Conservation (phyloP, 352 stramenopile genomes). For the Phytophthora colocasiae region DNA sequence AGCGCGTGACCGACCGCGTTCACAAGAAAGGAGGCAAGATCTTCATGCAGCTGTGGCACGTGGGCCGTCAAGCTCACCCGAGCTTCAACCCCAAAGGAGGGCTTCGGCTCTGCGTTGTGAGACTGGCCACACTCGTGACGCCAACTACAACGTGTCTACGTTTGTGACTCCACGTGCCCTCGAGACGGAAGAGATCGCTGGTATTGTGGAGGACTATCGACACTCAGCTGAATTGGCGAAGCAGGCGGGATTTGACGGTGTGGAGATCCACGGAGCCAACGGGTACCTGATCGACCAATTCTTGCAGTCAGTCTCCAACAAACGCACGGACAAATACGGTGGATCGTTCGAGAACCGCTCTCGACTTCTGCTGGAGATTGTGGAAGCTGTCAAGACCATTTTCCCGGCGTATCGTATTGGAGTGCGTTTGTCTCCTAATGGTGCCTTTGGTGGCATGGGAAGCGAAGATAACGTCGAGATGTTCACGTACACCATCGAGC, state of each 20-base stretch:
- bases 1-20: conserved; percentile 65
- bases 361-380: too few species aligned
- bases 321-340: conserved; percentile 69
- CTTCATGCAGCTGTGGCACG: conserved; percentile 87
- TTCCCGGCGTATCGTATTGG: conserved; percentile 36
- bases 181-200: conserved; percentile 69
- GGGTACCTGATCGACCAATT: conserved; percentile 93
- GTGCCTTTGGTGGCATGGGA: conserved; percentile 13
- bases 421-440: conserved; percentile 40
- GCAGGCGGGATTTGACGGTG: conserved; percentile 70
- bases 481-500: conserved; percentile 42
- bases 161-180: conserved; percentile 63
- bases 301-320: conserved; percentile 73
- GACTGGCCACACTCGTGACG: conserved; percentile 27
- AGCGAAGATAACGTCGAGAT: conserved; percentile 53
- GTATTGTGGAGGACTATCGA: conserved; percentile 68
- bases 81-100: conserved; percentile 56
- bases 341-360: conserved; percentile 41
- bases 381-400: conserved; percentile 58
- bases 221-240: conserved; percentile 49
- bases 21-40: conserved; percentile 84
- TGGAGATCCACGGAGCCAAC: conserved; percentile 82
- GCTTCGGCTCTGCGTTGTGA: conserved; percentile 38
- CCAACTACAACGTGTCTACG: too few species aligned
- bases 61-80: conserved; percentile 65